Conservation (phyloP, 176 grass and related monocot genomes). For the Hordeum vulgare region DNA sequence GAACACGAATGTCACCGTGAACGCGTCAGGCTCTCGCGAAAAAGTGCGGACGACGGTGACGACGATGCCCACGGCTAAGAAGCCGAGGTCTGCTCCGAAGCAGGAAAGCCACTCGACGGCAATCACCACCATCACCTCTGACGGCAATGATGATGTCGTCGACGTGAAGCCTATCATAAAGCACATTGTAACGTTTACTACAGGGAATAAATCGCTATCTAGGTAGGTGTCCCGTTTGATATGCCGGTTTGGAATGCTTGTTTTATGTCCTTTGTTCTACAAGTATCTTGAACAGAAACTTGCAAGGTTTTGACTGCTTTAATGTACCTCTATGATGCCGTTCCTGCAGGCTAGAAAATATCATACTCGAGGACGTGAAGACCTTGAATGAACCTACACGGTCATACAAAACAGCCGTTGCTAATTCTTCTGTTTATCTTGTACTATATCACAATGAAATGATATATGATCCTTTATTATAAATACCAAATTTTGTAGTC, state of each 20-base stretch:
- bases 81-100: too few relatives aligned
- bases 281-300: not conserved
- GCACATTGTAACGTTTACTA: slow-evolving; percentile 19
- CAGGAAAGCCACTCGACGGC: slow-evolving; percentile 24
- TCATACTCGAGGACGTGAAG: slow-evolving; percentile 82
- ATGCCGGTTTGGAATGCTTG: too few relatives aligned
- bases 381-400: slow-evolving; percentile 88
- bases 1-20: slow-evolving; percentile 76
- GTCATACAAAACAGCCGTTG: slow-evolving; percentile 69
- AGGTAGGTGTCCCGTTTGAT: too few relatives aligned
- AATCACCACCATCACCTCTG: slow-evolving; percentile 23
- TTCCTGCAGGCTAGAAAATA: slow-evolving; percentile 71
- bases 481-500: not conserved
- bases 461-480: not conserved
- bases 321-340: slow-evolving; percentile 4
- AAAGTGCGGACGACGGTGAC: slow-evolving; percentile 19
- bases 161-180: slow-evolving; percentile 31
- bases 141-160: slow-evolving; percentile 39
- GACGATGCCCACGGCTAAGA: not conserved
- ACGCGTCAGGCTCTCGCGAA: slow-evolving; percentile 53
- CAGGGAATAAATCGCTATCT: too few relatives aligned
- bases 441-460: not conserved
- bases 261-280: not conserved
- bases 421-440: slow-evolving; percentile 3
- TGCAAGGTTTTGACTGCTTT: not conserved